These are phyloP conservation scores for Aspergillus intermedius DNA, from an alignment of 2,329 filamentous ascomycete genomes.

Conservation along the genomic window DNA sequence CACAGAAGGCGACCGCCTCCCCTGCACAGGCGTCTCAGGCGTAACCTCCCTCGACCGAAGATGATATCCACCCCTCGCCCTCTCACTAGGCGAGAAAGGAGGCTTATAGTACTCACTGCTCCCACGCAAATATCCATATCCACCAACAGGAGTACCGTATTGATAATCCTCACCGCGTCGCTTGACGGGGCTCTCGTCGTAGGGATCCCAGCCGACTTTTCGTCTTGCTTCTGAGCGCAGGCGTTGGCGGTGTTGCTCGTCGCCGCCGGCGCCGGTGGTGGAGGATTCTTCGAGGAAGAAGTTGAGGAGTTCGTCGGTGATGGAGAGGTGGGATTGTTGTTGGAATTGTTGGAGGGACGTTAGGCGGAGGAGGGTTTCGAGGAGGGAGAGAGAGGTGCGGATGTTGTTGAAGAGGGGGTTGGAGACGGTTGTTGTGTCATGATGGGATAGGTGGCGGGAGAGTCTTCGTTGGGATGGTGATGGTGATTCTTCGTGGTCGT, in stretches of 20 bases:
- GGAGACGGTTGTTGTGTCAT: constrained; percentile 28
- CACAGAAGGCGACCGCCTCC: constrained; percentile 16
- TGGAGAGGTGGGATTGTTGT: constrained; percentile 80
- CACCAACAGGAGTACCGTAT: constrained; percentile 29
- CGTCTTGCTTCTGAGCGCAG: constrained; percentile 55
- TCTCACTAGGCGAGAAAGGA: constrained; percentile 23
- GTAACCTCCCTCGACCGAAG: constrained; percentile 28
- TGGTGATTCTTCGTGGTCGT: constrained; percentile 18
- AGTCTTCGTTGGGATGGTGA: constrained; percentile 39
- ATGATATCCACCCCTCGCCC: constrained; percentile 19
- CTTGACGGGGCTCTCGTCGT: constrained; percentile 65
- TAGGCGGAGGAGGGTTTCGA: constrained; percentile 82
- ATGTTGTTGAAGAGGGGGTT: constrained; percentile 49
- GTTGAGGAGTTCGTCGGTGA: constrained; percentile 79
- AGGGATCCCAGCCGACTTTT: constrained; percentile 64
- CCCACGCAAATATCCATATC: constrained; percentile 14
- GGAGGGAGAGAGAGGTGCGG: constrained; percentile 66
- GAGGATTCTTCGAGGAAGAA: constrained; percentile 73
- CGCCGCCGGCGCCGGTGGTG: constrained; percentile 58
- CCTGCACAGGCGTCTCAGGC: constrained; percentile 21
- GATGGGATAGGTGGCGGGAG: constrained; percentile 25
- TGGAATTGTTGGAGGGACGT: constrained; percentile 87
- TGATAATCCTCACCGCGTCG: constrained; percentile 60
- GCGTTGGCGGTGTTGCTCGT: constrained; percentile 54
- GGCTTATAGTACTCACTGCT: constrained; percentile 20